Evolutionary conservation across 768 basidiomycete genomes (phyloP).

Genomic region (Tricholoma flavovirens): DNA sequence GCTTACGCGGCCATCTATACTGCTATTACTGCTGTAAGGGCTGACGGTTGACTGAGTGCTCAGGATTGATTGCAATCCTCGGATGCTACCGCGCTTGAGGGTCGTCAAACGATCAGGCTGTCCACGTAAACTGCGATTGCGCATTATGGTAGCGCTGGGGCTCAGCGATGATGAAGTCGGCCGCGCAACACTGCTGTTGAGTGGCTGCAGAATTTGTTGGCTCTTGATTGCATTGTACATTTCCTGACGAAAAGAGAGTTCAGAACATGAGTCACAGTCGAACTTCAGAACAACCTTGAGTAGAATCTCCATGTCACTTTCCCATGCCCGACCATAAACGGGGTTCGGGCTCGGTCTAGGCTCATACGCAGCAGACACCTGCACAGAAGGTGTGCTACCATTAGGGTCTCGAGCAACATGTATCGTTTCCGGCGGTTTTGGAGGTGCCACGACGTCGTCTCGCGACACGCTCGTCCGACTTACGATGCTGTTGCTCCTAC

Average conservation of each 20-base stretch:
- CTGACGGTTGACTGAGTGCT: slow-evolving; percentile 58
- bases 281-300: slow-evolving; percentile 57
- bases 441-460: slow-evolving; percentile 45
- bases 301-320: slow-evolving; percentile 76
- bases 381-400: slow-evolving; percentile 61
- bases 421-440: slow-evolving; percentile 27
- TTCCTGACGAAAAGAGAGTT: slow-evolving; percentile 46
- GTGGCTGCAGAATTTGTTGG: slow-evolving; percentile 85
- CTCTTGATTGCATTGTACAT: slow-evolving; percentile 91
- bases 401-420: slow-evolving; percentile 36
- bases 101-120: slow-evolving; percentile 68
- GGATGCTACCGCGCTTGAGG: slow-evolving; percentile 87
- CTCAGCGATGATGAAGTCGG: slow-evolving; percentile 53
- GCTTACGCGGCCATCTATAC: slow-evolving; percentile 84
- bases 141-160: slow-evolving; percentile 45
- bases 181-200: slow-evolving; percentile 41
- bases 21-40: slow-evolving; percentile 81
- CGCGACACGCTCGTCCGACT: slow-evolving; percentile 79
- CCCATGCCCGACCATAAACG: slow-evolving; percentile 69
- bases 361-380: slow-evolving; percentile 41
- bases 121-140: slow-evolving; percentile 69
- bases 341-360: slow-evolving; percentile 22
- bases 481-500: slow-evolving; percentile 77
- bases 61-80: slow-evolving; percentile 80
- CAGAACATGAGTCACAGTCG: background rate